phyloP scores from a whole-genome alignment of 2,329 filamentous ascomycete genomes.

The Didymella pomorum region DNA sequence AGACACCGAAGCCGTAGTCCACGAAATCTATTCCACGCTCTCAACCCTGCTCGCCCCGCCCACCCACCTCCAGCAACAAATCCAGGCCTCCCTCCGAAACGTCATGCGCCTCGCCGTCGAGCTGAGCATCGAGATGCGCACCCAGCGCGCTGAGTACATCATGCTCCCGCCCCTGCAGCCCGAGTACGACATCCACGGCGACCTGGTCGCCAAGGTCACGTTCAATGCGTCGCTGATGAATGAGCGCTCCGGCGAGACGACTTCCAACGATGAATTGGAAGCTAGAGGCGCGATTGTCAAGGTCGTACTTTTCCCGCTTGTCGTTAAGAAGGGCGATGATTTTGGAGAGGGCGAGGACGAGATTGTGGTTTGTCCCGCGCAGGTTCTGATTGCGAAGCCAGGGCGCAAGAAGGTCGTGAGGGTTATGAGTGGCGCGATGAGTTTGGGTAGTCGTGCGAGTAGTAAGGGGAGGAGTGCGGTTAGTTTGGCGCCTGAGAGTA shows the following conservation, averaged over 20 bases:
- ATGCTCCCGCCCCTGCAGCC: constrained; percentile 96
- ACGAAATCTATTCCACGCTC: constrained; percentile 86
- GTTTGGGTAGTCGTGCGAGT: constrained; percentile 48
- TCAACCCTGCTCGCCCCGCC: constrained; percentile 87
- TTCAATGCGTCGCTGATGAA: constrained; percentile 98
- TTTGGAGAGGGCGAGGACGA: constrained; percentile 87
- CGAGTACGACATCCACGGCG: constrained; percentile 92
- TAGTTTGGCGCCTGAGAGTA: constrained; percentile 42
- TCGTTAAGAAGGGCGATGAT: constrained; percentile 95
- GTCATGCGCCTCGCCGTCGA: constrained; percentile 90
- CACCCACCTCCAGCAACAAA: constrained; percentile 77
- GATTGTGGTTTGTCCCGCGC: constrained; percentile 92
- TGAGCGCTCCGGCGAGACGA: constrained; percentile 77
- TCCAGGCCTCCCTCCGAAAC: constrained; percentile 83
- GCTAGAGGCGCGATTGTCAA: constrained; percentile 79
- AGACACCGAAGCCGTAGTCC: constrained; percentile 94
- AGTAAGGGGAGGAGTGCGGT: constrained; percentile 40
- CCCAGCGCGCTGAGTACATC: constrained; percentile 94
- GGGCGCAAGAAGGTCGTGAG: constrained; percentile 59
- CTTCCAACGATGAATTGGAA: constrained; percentile 82
- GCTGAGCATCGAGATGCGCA: constrained; percentile 95
- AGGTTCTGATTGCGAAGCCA: constrained; percentile 77
- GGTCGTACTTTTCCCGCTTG: constrained; percentile 92
- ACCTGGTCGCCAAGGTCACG: constrained; percentile 82
- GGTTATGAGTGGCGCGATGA: constrained; percentile 60